Conservation (phyloP, 169 alveolate genomes). For the Condylostoma magnum region DNA sequence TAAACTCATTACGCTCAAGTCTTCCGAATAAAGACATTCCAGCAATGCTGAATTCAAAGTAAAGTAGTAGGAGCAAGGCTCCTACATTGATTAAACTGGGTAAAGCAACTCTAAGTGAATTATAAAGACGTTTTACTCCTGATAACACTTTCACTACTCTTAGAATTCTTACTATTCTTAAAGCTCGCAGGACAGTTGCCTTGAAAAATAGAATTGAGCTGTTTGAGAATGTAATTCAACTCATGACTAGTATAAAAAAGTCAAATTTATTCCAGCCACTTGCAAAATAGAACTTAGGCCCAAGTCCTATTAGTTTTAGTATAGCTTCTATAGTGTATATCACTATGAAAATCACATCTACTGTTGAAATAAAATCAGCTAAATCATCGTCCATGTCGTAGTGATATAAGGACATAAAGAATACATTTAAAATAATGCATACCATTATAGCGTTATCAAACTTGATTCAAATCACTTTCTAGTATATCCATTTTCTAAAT, state of each 20-base stretch:
- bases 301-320: slow-evolving; percentile 30
- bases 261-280: slow-evolving; percentile 79
- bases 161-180: slow-evolving; percentile 78
- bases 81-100: slow-evolving; percentile 71
- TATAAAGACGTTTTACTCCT: slow-evolving; percentile 68
- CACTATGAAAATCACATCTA: slow-evolving; percentile 55
- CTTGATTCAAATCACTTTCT: slow-evolving; percentile 42
- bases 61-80: slow-evolving; percentile 60
- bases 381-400: slow-evolving; percentile 48
- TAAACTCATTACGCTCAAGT: slow-evolving; percentile 33
- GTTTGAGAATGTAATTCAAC: slow-evolving; percentile 38
- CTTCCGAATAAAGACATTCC: slow-evolving; percentile 73
- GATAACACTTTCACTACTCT: slow-evolving; percentile 70
- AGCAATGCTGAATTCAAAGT: slow-evolving; percentile 69
- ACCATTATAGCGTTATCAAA: slow-evolving; percentile 53
- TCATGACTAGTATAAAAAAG: slow-evolving; percentile 62
- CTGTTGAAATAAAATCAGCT: slow-evolving; percentile 28
- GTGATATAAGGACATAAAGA: slow-evolving; percentile 60
- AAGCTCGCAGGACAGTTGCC: slow-evolving; percentile 71
- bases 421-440: slow-evolving; percentile 60
- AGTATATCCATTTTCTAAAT: slow-evolving; percentile 30
- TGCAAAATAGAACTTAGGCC: slow-evolving; percentile 60
- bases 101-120: slow-evolving; percentile 70
- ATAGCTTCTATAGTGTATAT: neutral
- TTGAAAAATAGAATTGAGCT: neutral